These are phyloP conservation scores for Mortierella alpina DNA, from an alignment of 192 early-diverging fungal genomes.

Conservation along the genomic window DNA sequence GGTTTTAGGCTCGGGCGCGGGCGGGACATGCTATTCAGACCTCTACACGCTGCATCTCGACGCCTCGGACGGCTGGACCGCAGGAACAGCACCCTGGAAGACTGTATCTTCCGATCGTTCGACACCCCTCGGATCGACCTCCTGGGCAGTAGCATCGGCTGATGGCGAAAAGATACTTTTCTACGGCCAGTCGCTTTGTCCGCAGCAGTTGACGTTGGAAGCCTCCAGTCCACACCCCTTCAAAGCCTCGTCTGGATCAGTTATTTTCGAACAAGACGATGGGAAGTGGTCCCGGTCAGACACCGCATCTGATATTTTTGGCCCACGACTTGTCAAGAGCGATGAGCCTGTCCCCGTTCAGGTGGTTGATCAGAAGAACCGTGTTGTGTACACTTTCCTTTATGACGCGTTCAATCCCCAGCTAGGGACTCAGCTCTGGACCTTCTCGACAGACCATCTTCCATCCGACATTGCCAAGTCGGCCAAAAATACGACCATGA, in stretches of 20 bases:
- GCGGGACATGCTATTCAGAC: slow-evolving; percentile 38
- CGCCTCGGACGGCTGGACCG: slow-evolving; percentile 27
- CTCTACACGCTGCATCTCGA: slow-evolving; percentile 37
- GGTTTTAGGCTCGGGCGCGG: slow-evolving; percentile 18
- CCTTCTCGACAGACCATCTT: slow-evolving; percentile 18
- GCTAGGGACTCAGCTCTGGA: slow-evolving; percentile 33
- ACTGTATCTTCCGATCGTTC: neutral
- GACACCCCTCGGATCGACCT: slow-evolving; percentile 2
- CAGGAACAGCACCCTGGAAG: slow-evolving; percentile 27
- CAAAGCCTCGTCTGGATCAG: slow-evolving; percentile 11
- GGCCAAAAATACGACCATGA: slow-evolving; percentile 31
- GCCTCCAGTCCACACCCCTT: slow-evolving; percentile 6
- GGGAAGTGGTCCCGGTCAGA: neutral
- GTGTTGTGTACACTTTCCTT: slow-evolving; percentile 27
- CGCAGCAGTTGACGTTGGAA: slow-evolving; percentile 1
- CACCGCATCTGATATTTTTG: slow-evolving; percentile 6
- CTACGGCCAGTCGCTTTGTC: slow-evolving; percentile 40
- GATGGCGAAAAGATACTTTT: slow-evolving; percentile 31
- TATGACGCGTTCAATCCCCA: slow-evolving; percentile 41
- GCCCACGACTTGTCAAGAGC: slow-evolving; percentile 15
- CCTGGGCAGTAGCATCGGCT: slow-evolving; percentile 29
- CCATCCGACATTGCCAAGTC: slow-evolving; percentile 8
- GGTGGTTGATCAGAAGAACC: slow-evolving; percentile 12
- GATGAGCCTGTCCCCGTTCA: slow-evolving; percentile 35
- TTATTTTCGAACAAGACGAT: neutral